Evolutionary conservation across 2,329 filamentous ascomycete genomes (phyloP), one percentile per base, ranked within the genome.

Genomic region (Cladophialophora immunda): DNA sequence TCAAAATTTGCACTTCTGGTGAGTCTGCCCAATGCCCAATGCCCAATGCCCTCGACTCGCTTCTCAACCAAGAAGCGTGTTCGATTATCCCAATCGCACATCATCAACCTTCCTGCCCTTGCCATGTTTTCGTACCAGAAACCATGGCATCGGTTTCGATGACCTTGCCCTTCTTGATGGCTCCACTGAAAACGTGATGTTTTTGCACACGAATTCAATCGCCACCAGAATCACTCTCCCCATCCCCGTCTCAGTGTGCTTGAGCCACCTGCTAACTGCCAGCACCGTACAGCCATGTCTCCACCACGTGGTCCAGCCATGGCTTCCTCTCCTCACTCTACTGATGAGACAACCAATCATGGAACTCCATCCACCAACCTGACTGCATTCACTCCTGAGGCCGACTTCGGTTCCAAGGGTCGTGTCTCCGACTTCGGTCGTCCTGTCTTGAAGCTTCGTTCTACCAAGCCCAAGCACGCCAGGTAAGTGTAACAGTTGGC

Each of bases 291-390:
- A 36, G 50, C 30, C 62, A 71, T 68, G 66, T 61, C 66, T 57
- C 61, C 64, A 29, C 30, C 41, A 53, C 53, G 41, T 63, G 64
- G 62, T 29, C 53, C 36, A 45, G 60, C 34, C 32, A 62, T 67
- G 60, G 62, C 58, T 57, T 71, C 69, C 29, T 69, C 67, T 61
- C 67, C 69, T 47, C 62, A 59, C 41, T 68, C 69, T 30, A 60
- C 50, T 29, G 57, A 65, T 63, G 67, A 64, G 29, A 66, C 60
- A 19, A 63, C 53, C 54, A 66, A 56, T 47, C 84, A 87, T 71
- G 85, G 84, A 17, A 91, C 90, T 5, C 89, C 89, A 0, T 87
- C 90, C 66, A 90, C 89, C 7, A 85, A 84, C 58, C 71, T 89
- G 50, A 89, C 88, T 4, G 79, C 85, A 5, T 90, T 90, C 74